phyloP scores from a whole-genome alignment of 306 rosid species.

The Potentilla sterilis region DNA sequence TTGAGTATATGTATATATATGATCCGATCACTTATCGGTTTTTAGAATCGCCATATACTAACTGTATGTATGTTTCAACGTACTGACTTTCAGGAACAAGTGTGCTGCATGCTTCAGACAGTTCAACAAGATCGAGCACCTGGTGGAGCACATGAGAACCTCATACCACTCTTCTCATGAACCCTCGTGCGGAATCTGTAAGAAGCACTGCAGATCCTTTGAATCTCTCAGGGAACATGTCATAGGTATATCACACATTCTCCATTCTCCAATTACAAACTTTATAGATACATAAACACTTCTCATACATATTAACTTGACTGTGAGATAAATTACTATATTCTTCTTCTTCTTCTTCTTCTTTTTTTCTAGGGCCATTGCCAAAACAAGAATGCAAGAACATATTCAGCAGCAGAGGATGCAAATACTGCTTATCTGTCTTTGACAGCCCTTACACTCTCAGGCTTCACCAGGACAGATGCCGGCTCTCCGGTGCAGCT shows the following conservation, averaged over 20 bases:
- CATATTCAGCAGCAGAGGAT: slow-evolving; percentile 67
- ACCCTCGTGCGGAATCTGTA: slow-evolving; percentile 83
- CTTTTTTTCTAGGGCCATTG: slow-evolving; percentile 59
- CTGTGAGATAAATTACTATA: not conserved
- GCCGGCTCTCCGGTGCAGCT: slow-evolving; percentile 52
- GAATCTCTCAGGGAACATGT: slow-evolving; percentile 96
- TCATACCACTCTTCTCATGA: slow-evolving; percentile 91
- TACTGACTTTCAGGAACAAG: slow-evolving; percentile 61
- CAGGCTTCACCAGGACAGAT: slow-evolving; percentile 74
- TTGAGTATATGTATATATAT: not conserved
- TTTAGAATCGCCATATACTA: not conserved
- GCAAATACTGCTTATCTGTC: slow-evolving; percentile 82
- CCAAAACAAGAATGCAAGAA: slow-evolving; percentile 90
- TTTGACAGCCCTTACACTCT: slow-evolving; percentile 73
- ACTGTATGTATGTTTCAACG: too few species aligned
- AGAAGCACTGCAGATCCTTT: slow-evolving; percentile 88
- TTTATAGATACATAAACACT: not conserved
- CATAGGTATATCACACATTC: slow-evolving; percentile 43
- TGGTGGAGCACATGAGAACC: slow-evolving; percentile 94
- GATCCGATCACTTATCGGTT: not conserved
- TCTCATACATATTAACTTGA: not conserved
- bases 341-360: too few species aligned
- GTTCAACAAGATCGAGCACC: slow-evolving; percentile 84
- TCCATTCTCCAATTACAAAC: not conserved
- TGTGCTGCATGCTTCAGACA: slow-evolving; percentile 93